Evolutionary conservation across 345 rosid species (phyloP), one percentile per base, ranked within the genome.

Genomic region (Brassica cretica): DNA sequence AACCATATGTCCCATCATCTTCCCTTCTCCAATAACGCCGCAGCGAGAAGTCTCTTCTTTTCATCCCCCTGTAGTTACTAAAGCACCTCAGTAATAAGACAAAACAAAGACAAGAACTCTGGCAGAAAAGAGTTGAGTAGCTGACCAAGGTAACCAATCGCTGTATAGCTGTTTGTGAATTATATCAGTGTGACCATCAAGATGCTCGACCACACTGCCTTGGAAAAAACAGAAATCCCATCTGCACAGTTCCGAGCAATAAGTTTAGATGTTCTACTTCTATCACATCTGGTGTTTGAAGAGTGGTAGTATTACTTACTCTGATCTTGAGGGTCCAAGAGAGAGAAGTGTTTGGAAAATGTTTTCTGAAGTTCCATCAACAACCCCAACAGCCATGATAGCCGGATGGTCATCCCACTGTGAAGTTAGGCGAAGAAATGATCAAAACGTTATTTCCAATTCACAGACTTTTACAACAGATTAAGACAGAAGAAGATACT

Each of bases 341-440:
- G 98, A 94, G 87, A 94, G 87, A 29, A 94, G 94, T 12, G 94
- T 90, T 70, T 92, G 93, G 83, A 94, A 94, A 83, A 94, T 86
- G 72, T 90, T 89, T 86, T 94, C 98, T 19, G 98, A 92, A 39
- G 97, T 88, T 78, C 94, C 97, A 71, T 90, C 96, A 74, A 90
- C 87, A 72, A 92, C 92, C n/a, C 96, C 97, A 72, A 94, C 97
- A 58, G 96, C 96, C 98, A 94, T 94, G 81, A 92, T 87, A 71
- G 97, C 98, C 74, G 98, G 97, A 88, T 94, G 96, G 83, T 92
- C 98, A 64, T 89, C 93, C 98, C 98, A 92, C 94, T 92, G 78
- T 8, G 19, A 56, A 44, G 71, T 55, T 19, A 74, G 5, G 78
- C 76, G 27, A 68, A 76, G n/a, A 19, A 65, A 53, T 46, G 16